Evolutionary conservation across 2,329 filamentous ascomycete species (phyloP), one percentile per base, ranked within the genome.

Genomic region (Cladosporium colombiae): DNA sequence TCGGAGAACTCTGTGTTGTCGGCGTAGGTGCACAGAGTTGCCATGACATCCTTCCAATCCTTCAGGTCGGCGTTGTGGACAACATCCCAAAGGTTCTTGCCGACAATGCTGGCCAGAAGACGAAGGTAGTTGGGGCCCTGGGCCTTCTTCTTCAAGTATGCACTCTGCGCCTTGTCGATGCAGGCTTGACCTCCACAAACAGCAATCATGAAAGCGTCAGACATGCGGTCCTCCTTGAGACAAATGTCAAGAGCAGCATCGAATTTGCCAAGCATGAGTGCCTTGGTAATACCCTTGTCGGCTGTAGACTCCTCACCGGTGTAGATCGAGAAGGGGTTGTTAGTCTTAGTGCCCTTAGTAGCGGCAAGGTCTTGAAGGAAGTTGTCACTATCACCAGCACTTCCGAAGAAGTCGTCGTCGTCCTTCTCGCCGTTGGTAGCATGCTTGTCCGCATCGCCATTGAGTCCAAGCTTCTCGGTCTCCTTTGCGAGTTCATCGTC

Each of bases 41-140:
- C 93, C 91, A 99, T 96, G 3, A 94, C 89, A 79, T 98, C 95
- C 80, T 96, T 98, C 96, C 95, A 99, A 79, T 95, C 91, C 62
- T 86, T 85, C 55, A 99, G 82, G 74, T 97, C 91, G 8, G 94
- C 95, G 74, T 99, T 99, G 80, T 98, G 92, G 8, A 98, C 95
- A 55, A 98, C 86, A 80, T 99, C 95, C 95, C 94, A 98, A 1
- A 99, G 85, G 74, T 99, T 97, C 83, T 98, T 98, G 68, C 91
- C 89, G 65, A 97, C 93, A 61, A 99, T 92, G 6, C 94, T 97
- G 61, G 91, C 90, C 64, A 99, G 84, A 10, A 99, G 84, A 52
- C 96, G 90, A 65, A 98, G 83, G 75, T 99, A 99, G 79, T 94
- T 98, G 1, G 96, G 94, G 31, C 90, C 89, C 66, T 89, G 89